phyloP scores from a whole-genome alignment of 805 yeast genomes.

The Starmerella apis region DNA sequence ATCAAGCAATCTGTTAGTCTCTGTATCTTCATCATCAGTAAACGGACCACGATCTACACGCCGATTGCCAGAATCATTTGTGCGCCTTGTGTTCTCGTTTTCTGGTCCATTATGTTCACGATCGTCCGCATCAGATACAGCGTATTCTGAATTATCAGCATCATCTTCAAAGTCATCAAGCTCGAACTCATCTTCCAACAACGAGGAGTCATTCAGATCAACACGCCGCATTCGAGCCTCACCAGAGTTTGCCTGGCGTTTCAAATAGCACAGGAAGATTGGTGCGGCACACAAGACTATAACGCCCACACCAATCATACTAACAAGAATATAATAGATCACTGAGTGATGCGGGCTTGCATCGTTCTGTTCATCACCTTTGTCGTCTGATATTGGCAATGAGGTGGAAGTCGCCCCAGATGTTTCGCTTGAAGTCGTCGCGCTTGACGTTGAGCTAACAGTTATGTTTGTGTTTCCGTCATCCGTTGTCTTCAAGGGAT shows the following conservation, averaged over 20 bases:
- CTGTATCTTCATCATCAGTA: not conserved
- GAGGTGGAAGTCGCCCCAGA: not conserved
- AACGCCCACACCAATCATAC: conserved; percentile 11
- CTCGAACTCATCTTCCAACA: conserved; percentile 18
- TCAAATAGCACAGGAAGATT: conserved; percentile 4
- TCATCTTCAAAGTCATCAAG: conserved; percentile 16
- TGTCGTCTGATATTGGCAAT: not conserved
- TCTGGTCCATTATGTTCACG: not conserved
- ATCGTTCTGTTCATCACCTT: not conserved
- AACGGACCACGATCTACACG: not conserved
- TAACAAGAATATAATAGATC: conserved; percentile 10
- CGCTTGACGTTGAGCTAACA: not conserved
- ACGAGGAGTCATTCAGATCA: conserved; percentile 8
- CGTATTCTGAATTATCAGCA: conserved; percentile 5
- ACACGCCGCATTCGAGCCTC: not conserved
- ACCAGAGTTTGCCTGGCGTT: conserved; percentile 8
- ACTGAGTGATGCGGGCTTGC: conserved; percentile 10
- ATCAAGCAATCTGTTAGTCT: not conserved
- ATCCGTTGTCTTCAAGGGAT: not conserved
- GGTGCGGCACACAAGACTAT: conserved; percentile 11
- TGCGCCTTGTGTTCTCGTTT: not conserved
- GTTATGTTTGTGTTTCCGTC: not conserved
- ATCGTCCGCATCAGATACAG: not conserved
- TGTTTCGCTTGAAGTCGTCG: not conserved
- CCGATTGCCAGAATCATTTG: not conserved